Conservation (phyloP, 257 asterid species). For the Lycium ferocissimum region DNA sequence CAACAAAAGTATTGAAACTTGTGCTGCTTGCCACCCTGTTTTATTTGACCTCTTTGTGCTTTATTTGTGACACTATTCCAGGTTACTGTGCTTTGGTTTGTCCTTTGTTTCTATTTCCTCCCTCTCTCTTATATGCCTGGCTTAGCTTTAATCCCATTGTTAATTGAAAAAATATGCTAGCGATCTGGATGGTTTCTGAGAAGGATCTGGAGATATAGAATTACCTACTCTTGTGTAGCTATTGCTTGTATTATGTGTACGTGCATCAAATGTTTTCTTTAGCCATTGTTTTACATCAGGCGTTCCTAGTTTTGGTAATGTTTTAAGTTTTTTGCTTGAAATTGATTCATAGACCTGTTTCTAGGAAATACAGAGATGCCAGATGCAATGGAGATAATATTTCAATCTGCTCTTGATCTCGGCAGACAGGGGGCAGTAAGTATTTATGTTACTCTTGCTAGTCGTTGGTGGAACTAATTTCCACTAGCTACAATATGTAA, state of each 20-base stretch:
- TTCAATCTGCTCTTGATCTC: conserved; percentile 76
- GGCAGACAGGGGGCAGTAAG: conserved; percentile 88
- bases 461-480: not conserved
- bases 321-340: not conserved
- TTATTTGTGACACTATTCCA: not conserved
- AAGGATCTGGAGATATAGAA: not conserved
- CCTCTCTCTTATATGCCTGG: not conserved
- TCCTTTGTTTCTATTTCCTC: not conserved
- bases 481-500: not conserved
- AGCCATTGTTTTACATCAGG: not conserved
- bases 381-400: conserved; percentile 88
- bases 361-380: conserved; percentile 85
- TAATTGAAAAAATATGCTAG: not conserved
- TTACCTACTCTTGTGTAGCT: conserved; percentile 1
- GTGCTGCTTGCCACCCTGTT: not conserved
- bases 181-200: not conserved
- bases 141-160: not conserved
- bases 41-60: not conserved
- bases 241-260: not conserved
- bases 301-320: conserved; percentile 10
- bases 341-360: not conserved
- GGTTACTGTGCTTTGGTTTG: not conserved
- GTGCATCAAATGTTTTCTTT: not conserved
- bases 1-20: not conserved
- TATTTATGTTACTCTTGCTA: conserved; percentile 26